Evolutionary conservation across 148 eudicot species (phyloP).

Genomic region (Rhododendron ferrugineum): DNA sequence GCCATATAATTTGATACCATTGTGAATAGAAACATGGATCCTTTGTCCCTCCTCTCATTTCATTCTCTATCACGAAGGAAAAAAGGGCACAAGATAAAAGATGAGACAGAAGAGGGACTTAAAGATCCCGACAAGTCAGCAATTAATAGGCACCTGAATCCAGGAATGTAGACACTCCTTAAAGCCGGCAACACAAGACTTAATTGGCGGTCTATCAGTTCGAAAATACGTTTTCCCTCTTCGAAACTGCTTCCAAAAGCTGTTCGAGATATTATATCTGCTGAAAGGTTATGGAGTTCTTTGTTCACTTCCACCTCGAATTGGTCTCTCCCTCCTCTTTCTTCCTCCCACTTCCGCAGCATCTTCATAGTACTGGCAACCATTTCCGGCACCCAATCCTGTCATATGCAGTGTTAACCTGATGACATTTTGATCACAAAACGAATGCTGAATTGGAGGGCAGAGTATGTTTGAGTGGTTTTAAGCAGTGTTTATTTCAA

Average conservation of each 20-base stretch:
- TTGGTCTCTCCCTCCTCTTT: conserved; percentile 33
- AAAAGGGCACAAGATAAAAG: background rate
- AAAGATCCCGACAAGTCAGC: background rate
- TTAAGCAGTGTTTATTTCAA: background rate
- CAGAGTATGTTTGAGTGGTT: background rate
- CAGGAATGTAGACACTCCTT: conserved; percentile 70
- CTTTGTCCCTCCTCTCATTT: background rate
- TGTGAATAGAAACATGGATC: background rate
- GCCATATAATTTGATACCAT: background rate
- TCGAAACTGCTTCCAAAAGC: conserved; percentile 80
- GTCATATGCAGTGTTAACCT: background rate
- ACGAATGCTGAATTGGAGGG: background rate
- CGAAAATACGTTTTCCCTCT: conserved; percentile 61
- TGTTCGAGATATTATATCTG: conserved; percentile 68
- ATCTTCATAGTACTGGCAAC: conserved; percentile 40
- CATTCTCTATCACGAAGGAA: background rate
- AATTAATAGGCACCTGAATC: conserved; percentile 48
- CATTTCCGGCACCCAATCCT: conserved; percentile 88
- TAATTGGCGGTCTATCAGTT: conserved; percentile 61
- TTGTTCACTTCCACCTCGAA: conserved; percentile 61
- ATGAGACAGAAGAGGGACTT: background rate
- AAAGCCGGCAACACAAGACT: conserved; percentile 48
- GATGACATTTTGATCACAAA: background rate
- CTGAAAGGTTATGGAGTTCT: conserved; percentile 57
- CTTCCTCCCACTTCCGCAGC: conserved; percentile 51